Base-by-base conservation (phyloP, 169 alveolate species). In the Fabrea salina region DNA sequence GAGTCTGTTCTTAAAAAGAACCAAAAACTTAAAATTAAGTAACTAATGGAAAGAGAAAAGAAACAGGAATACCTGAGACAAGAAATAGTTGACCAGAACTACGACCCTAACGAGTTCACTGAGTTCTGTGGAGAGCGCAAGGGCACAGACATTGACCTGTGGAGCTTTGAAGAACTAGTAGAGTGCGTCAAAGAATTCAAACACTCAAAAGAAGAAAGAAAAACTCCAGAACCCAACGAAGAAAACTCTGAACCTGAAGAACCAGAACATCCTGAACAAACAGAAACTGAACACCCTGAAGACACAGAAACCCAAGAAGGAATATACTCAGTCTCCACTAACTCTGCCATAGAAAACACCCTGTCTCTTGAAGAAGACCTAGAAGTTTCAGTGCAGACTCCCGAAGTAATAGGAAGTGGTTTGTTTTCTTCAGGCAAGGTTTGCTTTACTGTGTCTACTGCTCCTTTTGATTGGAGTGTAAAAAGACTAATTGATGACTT, bases 401-500 rank as follows among this genome's bases (percentile, higher is more conserved):
- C 32, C 32, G 57, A 75, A 75, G 37, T 39, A 8, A 27, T 59
- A 6, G 5, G 30, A 19, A 66, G 76, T 39, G 68, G 75, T 35
- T 30, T 58, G 22, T 58, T 33, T 33, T 33, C n/a, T 35, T 58
- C 49, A 58, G 64, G 64, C 30, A 37, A 54, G 35, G 44, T 41
- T 1, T 51, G 47, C 44, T 80, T 30, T 54, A 70, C 50, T 35
- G 51, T 80, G 7, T 59, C 22, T 19, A 66, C 84, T 1, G 11
- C 19, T 47, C 84, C 84, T 22, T 33, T 79, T 27, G 70, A 67
- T 13, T 79, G 67, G 77, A 61, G 41, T 3, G 84, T 79, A 0
- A 79, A 70, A 79, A 79, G 84, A 67, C 19, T n/a, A 25, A 47
- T 59, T 19, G 53, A 67, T 47, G 84, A 79, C 43, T 79, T 79